These are phyloP conservation scores for Coffea humblotiana DNA, from an alignment of 305 asterid genomes.

Conservation along the genomic window DNA sequence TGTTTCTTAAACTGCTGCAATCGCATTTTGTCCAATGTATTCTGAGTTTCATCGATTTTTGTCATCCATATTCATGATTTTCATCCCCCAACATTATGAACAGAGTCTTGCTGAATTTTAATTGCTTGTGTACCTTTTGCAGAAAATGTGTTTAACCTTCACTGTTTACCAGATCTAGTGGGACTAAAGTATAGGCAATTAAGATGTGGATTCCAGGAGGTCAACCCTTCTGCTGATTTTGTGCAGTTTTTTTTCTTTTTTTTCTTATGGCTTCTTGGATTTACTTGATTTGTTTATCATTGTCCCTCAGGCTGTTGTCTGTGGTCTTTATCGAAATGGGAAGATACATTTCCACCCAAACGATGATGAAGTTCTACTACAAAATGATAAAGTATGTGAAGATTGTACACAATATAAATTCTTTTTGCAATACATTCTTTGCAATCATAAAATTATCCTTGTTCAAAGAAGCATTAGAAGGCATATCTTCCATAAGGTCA, in stretches of 20 bases:
- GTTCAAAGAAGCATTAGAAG: neutral
- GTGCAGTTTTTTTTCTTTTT: conserved; percentile 17
- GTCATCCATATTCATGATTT: neutral
- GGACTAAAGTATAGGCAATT: conserved; percentile 73
- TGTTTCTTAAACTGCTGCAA: neutral
- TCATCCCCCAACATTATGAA: neutral
- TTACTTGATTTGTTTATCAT: conserved; percentile 11
- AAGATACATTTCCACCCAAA: conserved; percentile 81
- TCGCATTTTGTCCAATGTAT: neutral
- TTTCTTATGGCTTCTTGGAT: neutral
- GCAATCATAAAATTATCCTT: neutral
- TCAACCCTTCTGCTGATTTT: conserved; percentile 24
- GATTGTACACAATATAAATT: neutral
- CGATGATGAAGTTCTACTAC: conserved; percentile 72
- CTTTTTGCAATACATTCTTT: neutral
- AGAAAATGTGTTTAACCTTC: conserved; percentile 96
- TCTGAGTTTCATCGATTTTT: neutral
- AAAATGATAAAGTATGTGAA: conserved; percentile 74
- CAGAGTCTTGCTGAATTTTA: neutral
- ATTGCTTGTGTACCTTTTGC: conserved; percentile 28
- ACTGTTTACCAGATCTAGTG: conserved; percentile 74
- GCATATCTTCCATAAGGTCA: neutral
- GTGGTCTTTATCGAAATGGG: conserved; percentile 81
- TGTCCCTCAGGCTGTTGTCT: conserved; percentile 70
- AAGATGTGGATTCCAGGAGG: conserved; percentile 93